Base-by-base conservation (phyloP, 1,139 yeast species). In the Pichia sp. region DNA sequence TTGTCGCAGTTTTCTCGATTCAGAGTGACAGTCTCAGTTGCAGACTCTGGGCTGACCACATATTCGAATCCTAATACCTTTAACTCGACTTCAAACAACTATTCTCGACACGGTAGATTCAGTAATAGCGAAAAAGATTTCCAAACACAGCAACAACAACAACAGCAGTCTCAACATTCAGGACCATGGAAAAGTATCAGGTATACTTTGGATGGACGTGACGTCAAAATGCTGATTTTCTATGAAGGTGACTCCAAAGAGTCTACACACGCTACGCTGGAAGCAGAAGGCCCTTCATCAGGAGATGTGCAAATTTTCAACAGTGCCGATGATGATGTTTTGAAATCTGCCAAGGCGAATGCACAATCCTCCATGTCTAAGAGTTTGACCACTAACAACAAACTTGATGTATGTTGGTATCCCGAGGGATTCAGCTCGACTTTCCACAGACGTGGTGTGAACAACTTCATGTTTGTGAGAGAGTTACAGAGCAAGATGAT, bases 371-470 rank as follows among this genome's bases (percentile, higher is more conserved):
- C 58, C 7, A 51, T 53, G 53, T 40, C 51, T 6, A 49, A 43
- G 16, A 30, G 17, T 12, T 41, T 56, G 20, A 56, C 53, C n/a
- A 52, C 46, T 4, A 56, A 54, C 41, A 56, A 55, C 24, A 60
- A 58, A 33, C 45, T 61, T 10, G 62, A 62, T 33, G 58, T 67
- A 8, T 63, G 67, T 20, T 60, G 68, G 29, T 67, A 72, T 51
- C 78, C 78, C 0, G 77, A 75, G 58, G 78, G 78, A 0, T 75
- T 74, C 51, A 67, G 77, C 2, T 74, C 78, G 2, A 75, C 78
- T 5, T 74, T 75, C 60, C 75, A 75, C 59, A 67, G 72, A 49
- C 61, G 78, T 47, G 77, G 77, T 2, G 67, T 67, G 12, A 74
- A 74, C 55, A 73, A 73, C 58, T 75, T 75, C 58, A 74, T 75